Conservation (phyloP, 768 basidiomycete genomes). For the Leccinum sublutescens region DNA sequence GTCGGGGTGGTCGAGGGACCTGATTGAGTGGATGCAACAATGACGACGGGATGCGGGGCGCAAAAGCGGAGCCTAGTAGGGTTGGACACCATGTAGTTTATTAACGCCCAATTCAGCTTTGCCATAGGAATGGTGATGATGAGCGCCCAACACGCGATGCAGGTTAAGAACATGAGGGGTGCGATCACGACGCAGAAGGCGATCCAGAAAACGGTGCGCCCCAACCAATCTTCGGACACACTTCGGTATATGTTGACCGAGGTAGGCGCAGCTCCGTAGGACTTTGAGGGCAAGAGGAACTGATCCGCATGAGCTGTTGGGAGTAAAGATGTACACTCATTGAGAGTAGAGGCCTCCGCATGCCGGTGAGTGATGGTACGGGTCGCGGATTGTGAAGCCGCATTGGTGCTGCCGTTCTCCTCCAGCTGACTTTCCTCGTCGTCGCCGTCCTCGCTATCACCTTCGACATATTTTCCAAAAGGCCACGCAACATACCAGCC, state of each 20-base stretch:
- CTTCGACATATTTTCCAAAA: conserved; percentile 98
- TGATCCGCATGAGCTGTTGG: conserved; percentile 29
- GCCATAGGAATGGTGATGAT: conserved; percentile 98
- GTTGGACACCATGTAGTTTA: conserved; percentile 74
- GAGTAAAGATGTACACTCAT: conserved; percentile 52
- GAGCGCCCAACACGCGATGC: conserved; percentile 90
- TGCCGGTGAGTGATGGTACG: conserved; percentile 40
- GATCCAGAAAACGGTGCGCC: conserved; percentile 81
- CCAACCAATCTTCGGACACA: conserved; percentile 50
- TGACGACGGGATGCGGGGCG: conserved; percentile 73
- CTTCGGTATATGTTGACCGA: conserved; percentile 19
- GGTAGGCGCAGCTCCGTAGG: conserved; percentile 63
- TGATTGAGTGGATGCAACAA: conserved; percentile 35
- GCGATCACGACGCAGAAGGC: conserved; percentile 75
- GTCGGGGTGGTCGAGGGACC: conserved; percentile 16
- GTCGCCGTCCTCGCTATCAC: conserved; percentile 49
- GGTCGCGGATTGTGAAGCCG: conserved; percentile 39
- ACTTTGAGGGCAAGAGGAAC: conserved; percentile 48
- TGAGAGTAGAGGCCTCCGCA: conserved; percentile 20
- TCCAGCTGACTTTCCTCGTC: conserved; percentile 40
- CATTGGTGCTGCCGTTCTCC: conserved; percentile 16
- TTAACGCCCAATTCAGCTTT: conserved; percentile 92
- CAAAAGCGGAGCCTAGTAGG: conserved; percentile 40
- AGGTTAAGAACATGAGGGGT: conserved; percentile 85
- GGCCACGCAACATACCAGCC: conserved; percentile 99